A percentile compares a stretch with the other conserved stretches of the same genome.
These are phyloP conservation scores for Ophiostoma tasmaniense DNA, from an alignment of 2,329 filamentous ascomycete species.

Conservation along the genomic window DNA sequence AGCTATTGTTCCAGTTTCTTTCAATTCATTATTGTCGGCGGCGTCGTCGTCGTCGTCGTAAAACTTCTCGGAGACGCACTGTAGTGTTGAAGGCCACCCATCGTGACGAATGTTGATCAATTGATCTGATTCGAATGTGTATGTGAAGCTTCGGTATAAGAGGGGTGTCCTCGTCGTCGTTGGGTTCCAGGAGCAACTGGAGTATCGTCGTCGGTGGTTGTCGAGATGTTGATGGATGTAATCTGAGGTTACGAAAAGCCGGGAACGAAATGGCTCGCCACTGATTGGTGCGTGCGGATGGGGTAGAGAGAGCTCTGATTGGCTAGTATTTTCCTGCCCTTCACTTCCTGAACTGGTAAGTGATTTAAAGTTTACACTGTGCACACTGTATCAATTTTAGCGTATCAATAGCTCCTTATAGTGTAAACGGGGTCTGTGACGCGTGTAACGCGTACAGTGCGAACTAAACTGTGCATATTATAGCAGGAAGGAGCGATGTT, in stretches of 20 bases:
- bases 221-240: not conserved
- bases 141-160: not conserved
- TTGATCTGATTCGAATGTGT: constrained; percentile 9
- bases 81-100: constrained; percentile 37
- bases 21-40: not conserved
- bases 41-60: not conserved
- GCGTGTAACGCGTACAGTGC: constrained; percentile 5
- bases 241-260: constrained; percentile 1
- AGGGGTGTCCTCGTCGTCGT: not conserved
- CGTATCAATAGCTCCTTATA: not conserved
- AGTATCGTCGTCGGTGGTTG: constrained; percentile 2
- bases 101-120: constrained; percentile 27
- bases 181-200: not conserved
- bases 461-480: too few species aligned
- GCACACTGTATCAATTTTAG: not conserved
- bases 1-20: not conserved
- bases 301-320: not conserved
- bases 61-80: constrained; percentile 26
- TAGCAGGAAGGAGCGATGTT: not conserved
- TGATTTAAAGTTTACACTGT: too few species aligned
- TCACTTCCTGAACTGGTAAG: not conserved
- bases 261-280: constrained; percentile 18
- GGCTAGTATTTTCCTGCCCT: not conserved
- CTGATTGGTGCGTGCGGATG: constrained; percentile 17
- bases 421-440: not conserved